Percentiles rank a stretch among this genome's conserved stretches.
Evolutionary conservation across 2,329 filamentous ascomycete genomes (phyloP).

Genomic region (Clarireedia paspali): DNA sequence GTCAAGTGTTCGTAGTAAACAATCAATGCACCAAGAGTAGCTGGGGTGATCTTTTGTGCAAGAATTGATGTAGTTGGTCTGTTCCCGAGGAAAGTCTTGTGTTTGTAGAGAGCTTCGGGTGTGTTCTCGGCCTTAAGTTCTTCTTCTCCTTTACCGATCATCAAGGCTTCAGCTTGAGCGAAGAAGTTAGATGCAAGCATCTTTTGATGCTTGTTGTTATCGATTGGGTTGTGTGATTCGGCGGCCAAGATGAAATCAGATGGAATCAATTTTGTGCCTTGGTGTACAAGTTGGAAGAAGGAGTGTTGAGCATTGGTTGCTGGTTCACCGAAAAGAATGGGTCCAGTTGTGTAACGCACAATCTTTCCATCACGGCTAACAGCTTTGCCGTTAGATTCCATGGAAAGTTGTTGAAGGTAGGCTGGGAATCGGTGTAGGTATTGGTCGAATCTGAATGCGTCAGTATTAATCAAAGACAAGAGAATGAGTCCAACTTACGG

Average conservation of each 20-base stretch:
- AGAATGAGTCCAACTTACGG: conserved; percentile 54
- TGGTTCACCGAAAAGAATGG: conserved; percentile 94
- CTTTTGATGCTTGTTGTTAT: conserved; percentile 90
- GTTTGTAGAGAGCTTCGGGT: conserved; percentile 71
- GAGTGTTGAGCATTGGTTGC: conserved; percentile 99
- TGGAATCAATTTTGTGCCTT: conserved; percentile 97
- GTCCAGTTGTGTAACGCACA: conserved; percentile 94
- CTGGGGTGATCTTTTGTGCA: conserved; percentile 84
- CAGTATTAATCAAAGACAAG: conserved; percentile 5
- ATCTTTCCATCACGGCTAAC: conserved; percentile 83
- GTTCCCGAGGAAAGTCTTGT: conserved; percentile 99
- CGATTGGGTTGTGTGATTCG: conserved; percentile 92
- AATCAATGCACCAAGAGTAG: conserved; percentile 87
- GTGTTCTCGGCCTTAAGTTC: conserved; percentile 70
- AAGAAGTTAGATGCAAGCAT: conserved; percentile 93
- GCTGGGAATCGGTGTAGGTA: conserved; percentile 98
- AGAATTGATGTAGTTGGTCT: conserved; percentile 93
- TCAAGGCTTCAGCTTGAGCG: conserved; percentile 78
- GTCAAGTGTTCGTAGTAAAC: conserved; percentile 99
- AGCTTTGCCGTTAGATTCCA: conserved; percentile 99
- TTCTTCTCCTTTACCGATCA: conserved; percentile 83
- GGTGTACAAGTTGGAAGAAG: conserved; percentile 99
- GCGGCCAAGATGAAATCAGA: conserved; percentile 96
- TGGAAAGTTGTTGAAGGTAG: conserved; percentile 97
- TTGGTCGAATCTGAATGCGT: conserved; percentile 76